Percentiles rank a stretch among this genome's conserved stretches.
Evolutionary conservation across 164 flowering plant genomes (phyloP).

Genomic region (Nymphaea colorata): DNA sequence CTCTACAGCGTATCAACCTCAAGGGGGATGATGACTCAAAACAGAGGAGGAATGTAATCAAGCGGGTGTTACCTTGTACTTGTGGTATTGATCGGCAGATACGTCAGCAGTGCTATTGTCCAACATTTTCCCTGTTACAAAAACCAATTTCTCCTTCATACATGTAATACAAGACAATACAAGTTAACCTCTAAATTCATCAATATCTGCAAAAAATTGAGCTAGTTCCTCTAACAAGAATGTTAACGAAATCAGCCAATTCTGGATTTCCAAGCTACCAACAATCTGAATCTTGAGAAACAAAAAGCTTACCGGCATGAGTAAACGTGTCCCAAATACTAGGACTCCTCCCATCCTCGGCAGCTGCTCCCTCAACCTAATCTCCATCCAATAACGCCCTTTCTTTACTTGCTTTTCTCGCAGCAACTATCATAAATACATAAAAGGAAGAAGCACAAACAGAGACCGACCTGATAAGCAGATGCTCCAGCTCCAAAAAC

Average conservation of each 20-base stretch:
- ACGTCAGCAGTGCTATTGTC: slow-evolving; percentile 6
- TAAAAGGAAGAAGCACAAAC: neutral
- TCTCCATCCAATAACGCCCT: neutral
- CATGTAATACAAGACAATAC: too few relatives aligned
- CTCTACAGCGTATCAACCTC: too few relatives aligned
- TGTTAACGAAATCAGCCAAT: too few relatives aligned
- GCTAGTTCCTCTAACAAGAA: too few relatives aligned
- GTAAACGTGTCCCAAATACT: slow-evolving; percentile 5
- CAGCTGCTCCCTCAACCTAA: slow-evolving; percentile 9
- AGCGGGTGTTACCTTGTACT: slow-evolving; percentile 8
- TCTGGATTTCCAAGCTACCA: neutral
- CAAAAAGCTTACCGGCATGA: slow-evolving; percentile 1
- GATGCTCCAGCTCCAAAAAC: slow-evolving; percentile 9
- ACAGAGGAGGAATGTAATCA: too few relatives aligned
- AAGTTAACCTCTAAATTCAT: too few relatives aligned
- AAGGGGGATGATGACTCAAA: too few relatives aligned
- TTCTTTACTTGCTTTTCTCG: neutral
- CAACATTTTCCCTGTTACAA: slow-evolving; percentile 1
- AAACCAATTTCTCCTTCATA: too few relatives aligned
- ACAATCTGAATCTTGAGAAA: neutral
- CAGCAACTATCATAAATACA: neutral
- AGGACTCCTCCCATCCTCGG: slow-evolving; percentile 10
- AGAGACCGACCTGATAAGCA: slow-evolving; percentile 3
- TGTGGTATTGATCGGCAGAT: slow-evolving; percentile 8
- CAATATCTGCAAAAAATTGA: too few relatives aligned